These are phyloP conservation scores for Mitragyna speciosa DNA, from an alignment of 257 asterid genomes.

Conservation along the genomic window DNA sequence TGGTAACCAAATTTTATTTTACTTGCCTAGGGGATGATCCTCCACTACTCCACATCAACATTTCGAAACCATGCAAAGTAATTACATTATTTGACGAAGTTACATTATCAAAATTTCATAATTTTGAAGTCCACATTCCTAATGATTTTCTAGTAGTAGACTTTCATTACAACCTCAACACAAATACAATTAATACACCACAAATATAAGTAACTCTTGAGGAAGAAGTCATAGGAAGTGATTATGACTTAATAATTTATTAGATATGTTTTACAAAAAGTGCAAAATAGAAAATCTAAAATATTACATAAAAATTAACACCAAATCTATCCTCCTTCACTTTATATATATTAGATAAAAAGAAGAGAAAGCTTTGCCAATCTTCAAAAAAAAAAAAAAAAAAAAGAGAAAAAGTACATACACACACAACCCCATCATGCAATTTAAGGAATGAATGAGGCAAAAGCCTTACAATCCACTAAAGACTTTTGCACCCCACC, in stretches of 20 bases:
- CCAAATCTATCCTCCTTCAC: no score
- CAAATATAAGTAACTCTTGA: neutral
- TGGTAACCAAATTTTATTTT: no score
- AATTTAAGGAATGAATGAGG: constrained; percentile 53
- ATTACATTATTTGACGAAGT: no score
- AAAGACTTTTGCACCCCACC: constrained; percentile 86
- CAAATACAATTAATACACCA: neutral
- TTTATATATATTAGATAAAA: neutral
- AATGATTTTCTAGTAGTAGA: neutral
- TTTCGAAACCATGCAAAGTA: neutral
- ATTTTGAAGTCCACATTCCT: neutral
- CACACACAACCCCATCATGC: neutral
- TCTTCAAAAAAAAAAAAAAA: no score
- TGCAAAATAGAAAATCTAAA: no score
- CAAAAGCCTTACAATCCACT: constrained; percentile 62
- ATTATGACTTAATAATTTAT: no score
- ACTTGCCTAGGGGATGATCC: neutral
- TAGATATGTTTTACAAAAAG: no score
- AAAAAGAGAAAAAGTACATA: neutral
- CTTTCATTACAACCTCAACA: neutral
- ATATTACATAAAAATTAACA: no score
- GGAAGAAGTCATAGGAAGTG: no score
- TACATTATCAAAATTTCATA: no score
- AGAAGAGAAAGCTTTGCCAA: neutral
- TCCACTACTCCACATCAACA: neutral